phyloP scores from a whole-genome alignment of 2,329 filamentous ascomycete species.

The Exophiala phaeomuriformis region DNA sequence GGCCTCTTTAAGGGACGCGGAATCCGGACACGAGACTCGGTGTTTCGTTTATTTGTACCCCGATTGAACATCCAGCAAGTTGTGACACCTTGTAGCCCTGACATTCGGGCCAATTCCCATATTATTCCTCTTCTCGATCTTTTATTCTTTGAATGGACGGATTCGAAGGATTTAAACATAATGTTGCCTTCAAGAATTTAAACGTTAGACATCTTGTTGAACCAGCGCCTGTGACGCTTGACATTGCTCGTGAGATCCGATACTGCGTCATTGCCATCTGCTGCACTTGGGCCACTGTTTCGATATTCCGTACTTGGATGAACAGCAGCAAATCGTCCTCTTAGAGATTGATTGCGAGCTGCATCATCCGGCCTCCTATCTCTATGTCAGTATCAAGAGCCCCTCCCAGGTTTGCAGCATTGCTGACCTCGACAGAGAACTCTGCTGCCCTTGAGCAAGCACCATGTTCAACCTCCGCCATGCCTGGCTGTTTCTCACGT shows the following conservation, averaged over 20 bases:
- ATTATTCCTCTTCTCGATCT: neutral
- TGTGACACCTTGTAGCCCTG: neutral
- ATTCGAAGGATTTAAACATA: conserved; percentile 42
- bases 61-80: neutral
- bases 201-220: conserved; percentile 47
- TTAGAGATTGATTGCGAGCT: neutral
- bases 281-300: conserved; percentile 31
- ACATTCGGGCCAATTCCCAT: neutral
- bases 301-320: conserved; percentile 19
- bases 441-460: neutral
- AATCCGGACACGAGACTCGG: neutral
- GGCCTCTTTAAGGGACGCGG: neutral
- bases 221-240: conserved; percentile 43
- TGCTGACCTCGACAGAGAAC: neutral
- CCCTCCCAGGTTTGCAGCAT: neutral
- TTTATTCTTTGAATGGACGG: conserved; percentile 28
- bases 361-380: neutral
- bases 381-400: neutral
- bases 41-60: neutral
- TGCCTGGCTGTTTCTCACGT: conserved; percentile 9
- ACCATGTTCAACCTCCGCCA: conserved; percentile 14
- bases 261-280: conserved; percentile 46
- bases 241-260: conserved; percentile 46
- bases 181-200: conserved; percentile 37
- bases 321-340: conserved; percentile 7